Evolutionary conservation across 345 rosid species (phyloP).

Genomic region (Capsella bursapastoris): DNA sequence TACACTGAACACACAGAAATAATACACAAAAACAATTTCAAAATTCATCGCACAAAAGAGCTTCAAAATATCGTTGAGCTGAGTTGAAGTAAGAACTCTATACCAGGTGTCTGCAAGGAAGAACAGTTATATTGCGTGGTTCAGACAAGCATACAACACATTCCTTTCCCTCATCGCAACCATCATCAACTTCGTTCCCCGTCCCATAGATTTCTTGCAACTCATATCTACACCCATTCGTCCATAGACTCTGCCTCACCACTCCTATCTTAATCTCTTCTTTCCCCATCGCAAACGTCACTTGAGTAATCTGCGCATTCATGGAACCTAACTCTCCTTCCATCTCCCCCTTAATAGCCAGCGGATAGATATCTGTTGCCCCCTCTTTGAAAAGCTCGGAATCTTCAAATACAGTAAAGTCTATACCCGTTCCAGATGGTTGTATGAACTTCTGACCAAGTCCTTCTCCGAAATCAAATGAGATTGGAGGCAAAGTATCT

Average conservation of each 20-base stretch:
- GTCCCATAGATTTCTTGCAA: constrained; percentile 84
- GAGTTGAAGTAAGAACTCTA: constrained; percentile 6
- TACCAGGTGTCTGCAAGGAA: constrained; percentile 96
- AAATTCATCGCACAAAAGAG: background rate
- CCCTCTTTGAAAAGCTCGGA: constrained; percentile 48
- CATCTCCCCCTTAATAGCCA: constrained; percentile 71
- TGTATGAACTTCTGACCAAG: constrained; percentile 81
- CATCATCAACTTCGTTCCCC: constrained; percentile 66
- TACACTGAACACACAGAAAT: constrained; percentile 60
- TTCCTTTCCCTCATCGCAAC: constrained; percentile 62
- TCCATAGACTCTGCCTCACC: constrained; percentile 71
- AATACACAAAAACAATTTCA: constrained; percentile 1
- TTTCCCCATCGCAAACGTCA: constrained; percentile 56
- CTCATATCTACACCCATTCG: constrained; percentile 67
- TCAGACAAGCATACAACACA: constrained; percentile 88
- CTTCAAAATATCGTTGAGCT: background rate
- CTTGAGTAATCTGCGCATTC: constrained; percentile 69
- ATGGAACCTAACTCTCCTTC: constrained; percentile 40
- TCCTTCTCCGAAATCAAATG: constrained; percentile 63
- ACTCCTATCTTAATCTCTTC: constrained; percentile 57
- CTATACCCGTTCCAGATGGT: constrained; percentile 74
- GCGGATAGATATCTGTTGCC: constrained; percentile 55
- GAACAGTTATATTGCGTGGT: constrained; percentile 72
- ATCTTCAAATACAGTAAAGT: constrained; percentile 66
- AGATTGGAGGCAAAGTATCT: constrained; percentile 56